Evolutionary conservation across 2,329 filamentous ascomycete genomes (phyloP).

Genomic region (Cladophialophora carrionii): DNA sequence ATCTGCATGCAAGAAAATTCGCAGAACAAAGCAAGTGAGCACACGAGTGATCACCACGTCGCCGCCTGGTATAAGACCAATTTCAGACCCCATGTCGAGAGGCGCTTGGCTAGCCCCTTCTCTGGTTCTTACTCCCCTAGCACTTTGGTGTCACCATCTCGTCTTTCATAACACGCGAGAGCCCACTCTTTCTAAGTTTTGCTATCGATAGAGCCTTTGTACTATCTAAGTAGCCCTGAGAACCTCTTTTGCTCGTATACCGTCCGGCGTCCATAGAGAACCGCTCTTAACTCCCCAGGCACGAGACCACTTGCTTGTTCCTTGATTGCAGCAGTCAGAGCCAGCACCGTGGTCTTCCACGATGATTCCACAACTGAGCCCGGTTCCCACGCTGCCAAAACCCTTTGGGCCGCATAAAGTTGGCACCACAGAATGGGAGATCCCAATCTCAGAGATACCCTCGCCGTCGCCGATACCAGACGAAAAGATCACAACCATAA

Average conservation of each 20-base stretch:
- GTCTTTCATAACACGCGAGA: constrained; percentile 7
- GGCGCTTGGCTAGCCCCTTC: constrained; percentile 15
- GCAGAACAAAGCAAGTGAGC: constrained; percentile 30
- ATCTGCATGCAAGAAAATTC: constrained; percentile 9
- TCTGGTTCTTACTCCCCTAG: background rate
- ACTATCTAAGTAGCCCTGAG: constrained; percentile 8
- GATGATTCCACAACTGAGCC: constrained; percentile 44
- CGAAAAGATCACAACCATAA: constrained; percentile 70
- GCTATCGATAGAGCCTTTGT: constrained; percentile 12
- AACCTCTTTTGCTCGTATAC: constrained; percentile 8
- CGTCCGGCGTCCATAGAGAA: background rate
- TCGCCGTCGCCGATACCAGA: constrained; percentile 56
- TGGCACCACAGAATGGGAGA: constrained; percentile 78
- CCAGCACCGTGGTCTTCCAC: background rate
- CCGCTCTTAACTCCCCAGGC: background rate
- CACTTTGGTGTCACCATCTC: background rate
- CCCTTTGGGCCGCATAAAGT: constrained; percentile 79
- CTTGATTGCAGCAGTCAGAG: constrained; percentile 5
- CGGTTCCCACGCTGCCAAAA: constrained; percentile 71
- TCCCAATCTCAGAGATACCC: constrained; percentile 63
- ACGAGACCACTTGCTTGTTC: constrained; percentile 27
- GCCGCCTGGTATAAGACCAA: constrained; percentile 12
- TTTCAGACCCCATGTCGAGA: constrained; percentile 16
- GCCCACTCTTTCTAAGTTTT: constrained; percentile 9
- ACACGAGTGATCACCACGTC: constrained; percentile 25